A percentile compares a stretch with the other conserved stretches of the same genome.
Evolutionary conservation across 805 yeast genomes (phyloP).

Genomic region (Maudiozyma saulgeensis): DNA sequence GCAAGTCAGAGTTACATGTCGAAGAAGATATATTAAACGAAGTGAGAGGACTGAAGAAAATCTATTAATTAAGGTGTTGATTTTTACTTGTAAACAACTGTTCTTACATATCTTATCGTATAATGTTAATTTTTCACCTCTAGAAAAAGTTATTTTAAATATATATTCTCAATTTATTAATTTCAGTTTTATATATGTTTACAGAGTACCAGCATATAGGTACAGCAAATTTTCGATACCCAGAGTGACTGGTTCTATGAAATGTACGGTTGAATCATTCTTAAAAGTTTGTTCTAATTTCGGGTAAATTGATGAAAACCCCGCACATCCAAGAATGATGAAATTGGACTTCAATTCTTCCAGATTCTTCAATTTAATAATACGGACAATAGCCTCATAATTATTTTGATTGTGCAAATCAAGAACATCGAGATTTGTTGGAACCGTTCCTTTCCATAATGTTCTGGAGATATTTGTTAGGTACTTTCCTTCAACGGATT

Average conservation of each 20-base stretch:
- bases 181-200: background rate
- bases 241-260: constrained; percentile 9
- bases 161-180: background rate
- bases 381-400: constrained; percentile 9
- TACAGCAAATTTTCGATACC: constrained; percentile 3
- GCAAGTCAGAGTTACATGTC: background rate
- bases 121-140: background rate
- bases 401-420: constrained; percentile 9
- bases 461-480: background rate
- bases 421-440: constrained; percentile 14
- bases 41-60: background rate
- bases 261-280: constrained; percentile 1
- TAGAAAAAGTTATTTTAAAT: background rate
- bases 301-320: constrained; percentile 18
- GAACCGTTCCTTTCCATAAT: constrained; percentile 11
- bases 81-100: too few relatives aligned
- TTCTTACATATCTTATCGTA: background rate
- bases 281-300: constrained; percentile 4
- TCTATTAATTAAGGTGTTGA: background rate
- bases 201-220: background rate
- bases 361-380: constrained; percentile 13
- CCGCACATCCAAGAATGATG: constrained; percentile 23
- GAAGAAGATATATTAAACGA: background rate
- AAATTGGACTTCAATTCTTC: constrained; percentile 8
- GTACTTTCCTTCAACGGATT: constrained; percentile 8